These are phyloP conservation scores for Cladophialophora immunda DNA, from an alignment of 2,329 filamentous ascomycete genomes.

Conservation along the genomic window DNA sequence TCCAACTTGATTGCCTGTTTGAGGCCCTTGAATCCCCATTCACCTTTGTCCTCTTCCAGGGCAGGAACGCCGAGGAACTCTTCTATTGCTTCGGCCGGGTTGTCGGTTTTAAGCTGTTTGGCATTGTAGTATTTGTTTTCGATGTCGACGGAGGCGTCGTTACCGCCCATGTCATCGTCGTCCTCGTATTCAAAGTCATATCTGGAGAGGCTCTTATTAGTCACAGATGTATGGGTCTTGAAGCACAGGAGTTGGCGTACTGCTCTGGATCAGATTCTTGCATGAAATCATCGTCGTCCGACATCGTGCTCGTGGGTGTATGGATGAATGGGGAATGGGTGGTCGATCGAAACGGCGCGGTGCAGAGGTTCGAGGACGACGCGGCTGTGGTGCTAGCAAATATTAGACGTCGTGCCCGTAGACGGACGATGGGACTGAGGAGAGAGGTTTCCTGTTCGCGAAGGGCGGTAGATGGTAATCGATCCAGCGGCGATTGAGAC, in stretches of 20 bases:
- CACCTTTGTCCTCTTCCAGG: slow-evolving; percentile 88
- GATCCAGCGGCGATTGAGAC: not conserved
- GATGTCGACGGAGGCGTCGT: slow-evolving; percentile 88
- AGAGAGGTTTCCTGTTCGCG: not conserved
- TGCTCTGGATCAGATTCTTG: slow-evolving; percentile 89
- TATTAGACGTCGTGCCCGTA: not conserved
- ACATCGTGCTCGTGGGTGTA: slow-evolving; percentile 63
- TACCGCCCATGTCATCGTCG: slow-evolving; percentile 53
- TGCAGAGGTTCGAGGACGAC: not conserved
- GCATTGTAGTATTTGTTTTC: slow-evolving; percentile 99
- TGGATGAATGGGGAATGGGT: not conserved
- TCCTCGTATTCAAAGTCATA: slow-evolving; percentile 25
- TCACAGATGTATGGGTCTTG: not conserved
- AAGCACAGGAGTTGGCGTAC: slow-evolving; percentile 52
- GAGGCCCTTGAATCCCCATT: slow-evolving; percentile 98
- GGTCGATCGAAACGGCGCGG: not conserved
- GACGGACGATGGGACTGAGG: not conserved
- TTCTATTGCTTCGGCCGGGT: slow-evolving; percentile 85
- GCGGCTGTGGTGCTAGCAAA: not conserved
- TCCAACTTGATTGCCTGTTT: slow-evolving; percentile 99
- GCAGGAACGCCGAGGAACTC: slow-evolving; percentile 91
- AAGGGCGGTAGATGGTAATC: not conserved
- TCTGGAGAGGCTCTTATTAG: slow-evolving; percentile 3
- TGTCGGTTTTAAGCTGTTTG: slow-evolving; percentile 90
- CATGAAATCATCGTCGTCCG: slow-evolving; percentile 91